Percentiles rank a stretch among this genome's conserved stretches.
Evolutionary conservation across 2,329 filamentous ascomycete genomes (phyloP).

Genomic region (Fusarium sp.): DNA sequence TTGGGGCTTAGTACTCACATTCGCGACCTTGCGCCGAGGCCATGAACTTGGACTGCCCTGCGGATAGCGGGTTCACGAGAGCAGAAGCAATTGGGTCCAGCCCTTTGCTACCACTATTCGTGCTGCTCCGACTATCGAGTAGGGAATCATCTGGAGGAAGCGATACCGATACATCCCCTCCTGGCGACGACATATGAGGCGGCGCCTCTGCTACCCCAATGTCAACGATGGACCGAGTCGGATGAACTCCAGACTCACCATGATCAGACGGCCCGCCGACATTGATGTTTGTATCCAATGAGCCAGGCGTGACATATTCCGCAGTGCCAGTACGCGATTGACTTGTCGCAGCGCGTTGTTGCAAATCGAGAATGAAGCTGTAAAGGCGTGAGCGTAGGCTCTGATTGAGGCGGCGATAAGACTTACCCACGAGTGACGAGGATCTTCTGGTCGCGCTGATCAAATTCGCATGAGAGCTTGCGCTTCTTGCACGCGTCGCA

Average conservation of each 20-base stretch:
- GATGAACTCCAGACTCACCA: background rate
- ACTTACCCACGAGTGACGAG: conserved; percentile 60
- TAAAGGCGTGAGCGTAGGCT: background rate
- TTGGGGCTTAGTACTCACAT: conserved; percentile 49
- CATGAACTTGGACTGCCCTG: conserved; percentile 57
- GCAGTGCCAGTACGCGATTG: conserved; percentile 16
- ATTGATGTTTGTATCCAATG: conserved; percentile 39
- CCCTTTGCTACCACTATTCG: conserved; percentile 26
- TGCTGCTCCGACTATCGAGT: conserved; percentile 34
- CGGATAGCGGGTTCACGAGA: conserved; percentile 58
- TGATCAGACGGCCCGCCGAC: conserved; percentile 29
- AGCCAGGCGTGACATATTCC: conserved; percentile 43
- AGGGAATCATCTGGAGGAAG: conserved; percentile 28
- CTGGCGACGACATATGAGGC: conserved; percentile 9
- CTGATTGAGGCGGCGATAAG: background rate
- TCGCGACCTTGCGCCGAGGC: conserved; percentile 55
- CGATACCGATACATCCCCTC: conserved; percentile 23
- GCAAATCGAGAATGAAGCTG: conserved; percentile 54
- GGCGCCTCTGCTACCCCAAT: conserved; percentile 4
- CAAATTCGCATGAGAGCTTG: conserved; percentile 50
- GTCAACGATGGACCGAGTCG: background rate
- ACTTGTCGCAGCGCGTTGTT: conserved; percentile 44
- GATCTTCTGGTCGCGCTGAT: conserved; percentile 61
- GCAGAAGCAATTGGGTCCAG: conserved; percentile 48
- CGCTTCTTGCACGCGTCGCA: conserved; percentile 51